Base-by-base conservation (phyloP, 495 filamentous ascomycete genomes). In the Recurvomyces mirabilis region DNA sequence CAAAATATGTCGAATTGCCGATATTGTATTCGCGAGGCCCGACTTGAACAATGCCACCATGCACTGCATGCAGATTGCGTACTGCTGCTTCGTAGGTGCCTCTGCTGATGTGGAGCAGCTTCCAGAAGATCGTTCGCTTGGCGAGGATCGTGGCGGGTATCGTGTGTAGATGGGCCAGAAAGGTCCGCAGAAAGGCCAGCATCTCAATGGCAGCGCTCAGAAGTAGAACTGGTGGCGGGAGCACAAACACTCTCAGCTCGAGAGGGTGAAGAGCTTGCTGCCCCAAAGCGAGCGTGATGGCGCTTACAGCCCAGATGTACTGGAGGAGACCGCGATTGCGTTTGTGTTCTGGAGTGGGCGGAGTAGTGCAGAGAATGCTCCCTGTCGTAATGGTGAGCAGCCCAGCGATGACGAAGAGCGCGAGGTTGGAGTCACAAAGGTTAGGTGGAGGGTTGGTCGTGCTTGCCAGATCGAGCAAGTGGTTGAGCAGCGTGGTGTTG, bases 21-120 rank as follows among this genome's bases (percentile, higher is more conserved):
- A 46, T 12, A 22, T 20, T 46, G 42, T 37, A 37, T 33, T 46
- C 42, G 7, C 20, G 11, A 12, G 30, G 42, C 5, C 42, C 42
- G 31, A 38, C n/a, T 46, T 46, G 30, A 12, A 46, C 14, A 2
- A 46, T 5, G 9, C 4, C 19, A 18, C 42, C 33, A 33, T 24
- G 29, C 9, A 11, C 4, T 11, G 4, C 13, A 28, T 36, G 42
- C 5, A 38, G 32, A 5, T 18, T n/a, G 18, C 17, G 20, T 4
- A 38, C 12, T 18, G 17, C 21, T 3, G 10, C 3, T 14, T 25
- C 21, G 42, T 46, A 36, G 13, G 30, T 46, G 42, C 32, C 21
- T 7, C 28, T 25, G 30, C 20, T 5, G n/a, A 46, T 19, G 21
- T 46, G 42, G 13, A 4, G n/a, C 3, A 46, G 32, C 42, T 46